These are phyloP conservation scores for Penicillium crystallinum DNA, from an alignment of 495 filamentous ascomycete species.

Conservation along the genomic window DNA sequence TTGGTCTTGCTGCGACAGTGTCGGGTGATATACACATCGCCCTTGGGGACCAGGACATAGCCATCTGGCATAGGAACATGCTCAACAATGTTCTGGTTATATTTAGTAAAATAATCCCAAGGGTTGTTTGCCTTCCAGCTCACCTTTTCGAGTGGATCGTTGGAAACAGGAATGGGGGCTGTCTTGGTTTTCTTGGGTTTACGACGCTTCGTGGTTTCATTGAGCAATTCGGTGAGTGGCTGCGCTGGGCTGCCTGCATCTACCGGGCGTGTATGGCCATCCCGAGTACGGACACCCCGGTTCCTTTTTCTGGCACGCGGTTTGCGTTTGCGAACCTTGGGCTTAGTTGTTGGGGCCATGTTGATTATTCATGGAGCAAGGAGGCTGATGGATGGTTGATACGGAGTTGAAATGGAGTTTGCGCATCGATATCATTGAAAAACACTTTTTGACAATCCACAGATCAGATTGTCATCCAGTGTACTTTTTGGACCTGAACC, in stretches of 20 bases:
- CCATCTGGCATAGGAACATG: constrained; percentile 20
- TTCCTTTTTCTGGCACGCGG: not conserved
- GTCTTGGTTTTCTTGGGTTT: not conserved
- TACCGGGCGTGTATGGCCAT: not conserved
- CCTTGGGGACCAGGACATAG: constrained; percentile 49
- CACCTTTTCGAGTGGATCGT: constrained; percentile 22
- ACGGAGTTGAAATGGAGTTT: not conserved
- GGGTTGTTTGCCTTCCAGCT: not conserved
- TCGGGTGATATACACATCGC: constrained; percentile 46
- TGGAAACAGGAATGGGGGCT: constrained; percentile 8
- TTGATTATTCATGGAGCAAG: not conserved
- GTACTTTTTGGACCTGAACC: not conserved
- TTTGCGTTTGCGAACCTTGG: constrained; percentile 9
- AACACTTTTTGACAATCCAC: not conserved
- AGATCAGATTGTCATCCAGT: not conserved
- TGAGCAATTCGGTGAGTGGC: not conserved
- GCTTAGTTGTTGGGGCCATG: constrained; percentile 8
- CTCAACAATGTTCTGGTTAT: constrained; percentile 29
- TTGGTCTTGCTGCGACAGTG: constrained; percentile 45
- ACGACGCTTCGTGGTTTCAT: constrained; percentile 1
- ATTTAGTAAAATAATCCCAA: not conserved
- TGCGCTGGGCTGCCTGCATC: not conserved
- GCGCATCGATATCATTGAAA: not conserved
- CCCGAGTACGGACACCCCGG: not conserved
- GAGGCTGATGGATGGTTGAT: not conserved